Conservation (phyloP, 768 basidiomycete species). For the Cystoderma amianthinum region DNA sequence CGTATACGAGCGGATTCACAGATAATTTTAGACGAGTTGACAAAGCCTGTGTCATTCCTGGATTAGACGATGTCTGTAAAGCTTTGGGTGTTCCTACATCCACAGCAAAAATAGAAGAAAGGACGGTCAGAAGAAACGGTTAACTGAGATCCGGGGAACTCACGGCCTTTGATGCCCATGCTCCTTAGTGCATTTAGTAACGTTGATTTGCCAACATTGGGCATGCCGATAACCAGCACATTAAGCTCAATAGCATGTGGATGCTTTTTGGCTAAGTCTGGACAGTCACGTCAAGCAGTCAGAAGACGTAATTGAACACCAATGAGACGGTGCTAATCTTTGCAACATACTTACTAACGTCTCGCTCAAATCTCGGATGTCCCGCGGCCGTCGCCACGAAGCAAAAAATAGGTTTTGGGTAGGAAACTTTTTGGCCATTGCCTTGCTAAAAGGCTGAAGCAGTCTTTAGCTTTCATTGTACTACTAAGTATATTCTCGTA, state of each 20-base stretch:
- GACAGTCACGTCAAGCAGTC: conserved; percentile 2
- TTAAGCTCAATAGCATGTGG: conserved; percentile 74
- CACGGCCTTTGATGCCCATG: conserved; percentile 84
- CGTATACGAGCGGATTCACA: conserved; percentile 77
- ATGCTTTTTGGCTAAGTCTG: conserved; percentile 65
- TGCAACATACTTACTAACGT: conserved; percentile 66
- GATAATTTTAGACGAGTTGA: conserved; percentile 87
- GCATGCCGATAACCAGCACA: conserved; percentile 96
- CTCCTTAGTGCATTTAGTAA: conserved; percentile 85
- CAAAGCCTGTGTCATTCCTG: conserved; percentile 84
- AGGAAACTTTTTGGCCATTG: conserved; percentile 67
- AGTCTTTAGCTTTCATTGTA: conserved; percentile 2
- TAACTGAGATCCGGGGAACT: conserved; percentile 20
- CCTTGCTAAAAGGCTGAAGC: conserved; percentile 62
- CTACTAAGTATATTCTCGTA: conserved; percentile 2
- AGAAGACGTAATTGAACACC: background rate
- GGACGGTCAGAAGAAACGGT: conserved; percentile 1
- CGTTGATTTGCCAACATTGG: conserved; percentile 97
- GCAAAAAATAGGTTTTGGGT: conserved; percentile 65
- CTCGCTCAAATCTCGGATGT: conserved; percentile 58
- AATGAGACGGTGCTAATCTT: background rate
- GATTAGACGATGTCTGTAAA: conserved; percentile 80
- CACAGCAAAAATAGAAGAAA: background rate
- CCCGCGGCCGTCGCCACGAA: conserved; percentile 60
- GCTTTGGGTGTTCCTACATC: conserved; percentile 75